Evolutionary conservation across 371 early-diverging fungal species (phyloP), one percentile per base, ranked within the genome.

Genomic region (Lichtheimia hyalospora): DNA sequence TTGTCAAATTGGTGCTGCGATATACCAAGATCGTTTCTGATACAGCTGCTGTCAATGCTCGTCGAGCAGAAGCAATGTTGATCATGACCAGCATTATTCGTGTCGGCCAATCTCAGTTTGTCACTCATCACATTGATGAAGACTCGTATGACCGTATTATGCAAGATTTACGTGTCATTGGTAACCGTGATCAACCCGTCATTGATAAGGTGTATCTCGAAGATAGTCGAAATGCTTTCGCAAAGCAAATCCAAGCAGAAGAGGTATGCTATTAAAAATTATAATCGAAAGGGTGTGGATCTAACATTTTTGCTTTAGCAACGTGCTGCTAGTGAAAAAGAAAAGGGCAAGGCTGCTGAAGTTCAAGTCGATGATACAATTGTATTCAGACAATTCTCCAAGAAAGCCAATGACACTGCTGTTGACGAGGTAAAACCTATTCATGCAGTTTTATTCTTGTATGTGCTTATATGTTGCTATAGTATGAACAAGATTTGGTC

Each of bases 1-100:
- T 98, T 54, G 89, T 92, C 39, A 98, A 98, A 78, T 71, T 98
- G 42, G 91, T 91, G 2, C 79, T 96, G 66, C 87, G 91, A 40
- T 88, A 75, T 74, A 77, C 79, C n/a, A 82, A 75, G 43, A 48
- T 85, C 8, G 69, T 59, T 10, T 49, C 67, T n/a, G 86, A 85
- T 54, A 62, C 63, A 12, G 56, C 79, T 20, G 77, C 84, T 55
- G 76, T 81, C 51, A 94, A 96, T 73, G 75, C 90, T 16, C 86
- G 90, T 43, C 87, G 88, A 23, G 90, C 94, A 34, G 96, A 96
- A 70, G 95, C 94, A 10, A 94, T 97, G 96, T 80, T 97, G 69
- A 96, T 96, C 61, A 92, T 98, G 93, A 93, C 97, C 12, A 89
- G 93, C 65, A 89, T 97, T 39, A 85, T 97, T 57, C 90, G 97